A percentile compares a stretch with the other conserved stretches of the same genome.
These are phyloP conservation scores for Lepiota brunneoincarnata DNA, from an alignment of 768 basidiomycete genomes.

Conservation along the genomic window DNA sequence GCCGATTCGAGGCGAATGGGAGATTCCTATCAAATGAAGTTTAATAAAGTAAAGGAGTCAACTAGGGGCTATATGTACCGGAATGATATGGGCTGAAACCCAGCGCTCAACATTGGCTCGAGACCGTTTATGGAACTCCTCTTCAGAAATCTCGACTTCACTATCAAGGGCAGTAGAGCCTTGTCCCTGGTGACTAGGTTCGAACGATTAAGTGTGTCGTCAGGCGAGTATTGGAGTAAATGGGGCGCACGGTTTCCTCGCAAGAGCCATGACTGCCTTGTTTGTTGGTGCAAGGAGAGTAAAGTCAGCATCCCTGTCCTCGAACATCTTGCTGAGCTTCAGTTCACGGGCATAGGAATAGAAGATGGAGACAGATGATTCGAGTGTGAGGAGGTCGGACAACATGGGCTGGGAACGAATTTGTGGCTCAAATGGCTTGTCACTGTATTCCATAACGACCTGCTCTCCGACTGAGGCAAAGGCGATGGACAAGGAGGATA, in stretches of 20 bases:
- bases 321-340: constrained; percentile 52
- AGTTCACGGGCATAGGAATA: constrained; percentile 80
- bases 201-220: not conserved
- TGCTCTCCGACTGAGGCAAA: constrained; percentile 33
- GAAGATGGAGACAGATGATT: constrained; percentile 75
- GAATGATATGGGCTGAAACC: constrained; percentile 82
- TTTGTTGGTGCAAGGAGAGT: constrained; percentile 85
- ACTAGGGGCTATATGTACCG: constrained; percentile 43
- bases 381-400: constrained; percentile 77
- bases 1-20: constrained; percentile 45
- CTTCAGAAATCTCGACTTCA: constrained; percentile 58
- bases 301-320: constrained; percentile 29
- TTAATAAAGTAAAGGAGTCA: not conserved
- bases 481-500: constrained; percentile 25
- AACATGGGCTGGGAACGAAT: constrained; percentile 53
- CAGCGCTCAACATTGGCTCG: constrained; percentile 74
- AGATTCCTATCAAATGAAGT: constrained; percentile 33
- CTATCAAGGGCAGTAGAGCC: constrained; percentile 39
- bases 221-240: not conserved
- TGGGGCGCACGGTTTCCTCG: constrained; percentile 76
- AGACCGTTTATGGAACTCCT: constrained; percentile 59
- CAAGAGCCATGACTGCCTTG: constrained; percentile 79
- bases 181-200: constrained; percentile 50
- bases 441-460: constrained; percentile 24
- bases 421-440: constrained; percentile 28